phyloP scores from a whole-genome alignment of 2,329 filamentous ascomycete species.

The Aureobasidium lini region DNA sequence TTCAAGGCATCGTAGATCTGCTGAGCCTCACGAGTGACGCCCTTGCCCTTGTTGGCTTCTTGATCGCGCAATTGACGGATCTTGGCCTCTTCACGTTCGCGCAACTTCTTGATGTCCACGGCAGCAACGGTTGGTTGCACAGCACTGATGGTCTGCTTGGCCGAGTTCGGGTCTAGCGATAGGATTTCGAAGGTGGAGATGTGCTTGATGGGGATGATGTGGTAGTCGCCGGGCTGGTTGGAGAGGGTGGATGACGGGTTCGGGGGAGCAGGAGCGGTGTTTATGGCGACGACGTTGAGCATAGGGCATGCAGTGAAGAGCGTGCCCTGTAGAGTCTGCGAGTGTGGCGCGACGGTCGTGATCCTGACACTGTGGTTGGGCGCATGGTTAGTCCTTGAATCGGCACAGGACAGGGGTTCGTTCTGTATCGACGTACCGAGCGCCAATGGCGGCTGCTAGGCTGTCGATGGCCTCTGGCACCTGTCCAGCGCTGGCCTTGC shows the following conservation, averaged over 20 bases:
- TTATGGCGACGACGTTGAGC: constrained; percentile 55
- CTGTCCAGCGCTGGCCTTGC: constrained; percentile 37
- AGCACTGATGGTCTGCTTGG: constrained; percentile 14
- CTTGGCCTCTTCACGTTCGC: constrained; percentile 48
- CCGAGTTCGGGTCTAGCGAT: constrained; percentile 36
- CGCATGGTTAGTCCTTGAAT: background rate
- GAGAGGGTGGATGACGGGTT: constrained; percentile 34
- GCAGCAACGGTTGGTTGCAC: constrained; percentile 37
- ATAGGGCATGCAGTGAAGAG: constrained; percentile 56
- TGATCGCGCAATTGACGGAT: constrained; percentile 50
- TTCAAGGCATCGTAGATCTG: constrained; percentile 56
- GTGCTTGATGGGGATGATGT: constrained; percentile 52
- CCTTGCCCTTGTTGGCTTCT: constrained; percentile 52
- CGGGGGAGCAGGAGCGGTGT: constrained; percentile 42
- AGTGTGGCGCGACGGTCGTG: constrained; percentile 44
- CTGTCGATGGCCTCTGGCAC: constrained; percentile 41
- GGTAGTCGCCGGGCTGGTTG: constrained; percentile 47
- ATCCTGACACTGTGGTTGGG: constrained; percentile 45
- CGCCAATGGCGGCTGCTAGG: constrained; percentile 54
- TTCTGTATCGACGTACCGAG: constrained; percentile 42
- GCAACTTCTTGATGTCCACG: constrained; percentile 49
- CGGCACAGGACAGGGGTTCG: background rate
- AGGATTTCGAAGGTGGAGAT: constrained; percentile 52
- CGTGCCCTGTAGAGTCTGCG: constrained; percentile 51
- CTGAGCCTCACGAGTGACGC: constrained; percentile 54